Evolutionary conservation across 305 asterid species (phyloP), one percentile per base, ranked within the genome.

Genomic region (Plantago rigida): DNA sequence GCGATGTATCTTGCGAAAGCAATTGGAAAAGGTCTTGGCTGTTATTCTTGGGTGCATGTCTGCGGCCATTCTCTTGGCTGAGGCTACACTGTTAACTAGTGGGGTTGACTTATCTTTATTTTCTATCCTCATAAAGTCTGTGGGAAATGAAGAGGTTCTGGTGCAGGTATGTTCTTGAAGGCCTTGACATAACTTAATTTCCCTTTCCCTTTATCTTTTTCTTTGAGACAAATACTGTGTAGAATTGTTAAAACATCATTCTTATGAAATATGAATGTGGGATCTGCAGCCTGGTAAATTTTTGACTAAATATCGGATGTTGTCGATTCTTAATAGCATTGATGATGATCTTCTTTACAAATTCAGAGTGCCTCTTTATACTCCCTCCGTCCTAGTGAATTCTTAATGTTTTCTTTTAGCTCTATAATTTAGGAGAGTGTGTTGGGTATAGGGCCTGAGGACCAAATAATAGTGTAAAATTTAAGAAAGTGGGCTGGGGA

Each of bases 71-170:
- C 88, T 92, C 66, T 74, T 92, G 60, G 99, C 97, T 8, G 99
- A 92, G 82, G 96, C 97, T 63, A 92, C 97, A 64, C 75, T 92
- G 83, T 83, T 92, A 70, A 84, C 92, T 54, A 83, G 94, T 56
- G 91, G 98, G 64, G 99, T 92, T 71, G 99, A 92, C 77, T 89
- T 89, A 67, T 92, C 99, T 62, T 75, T 89, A 50, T 87, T 92
- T 74, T 92, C 99, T 36, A 62, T 92, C 76, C 89, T 92, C 61
- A 79, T 92, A 56, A 92, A 92, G 71, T 82, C 97, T 62, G 97
- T 80, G 45, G 94, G 95, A 74, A 74, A 69, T 63, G 84, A 87
- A 68, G 99, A 89, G 82, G 91, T 85, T 78, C 77, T 89, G 68
- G 96, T 89, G 76, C 99, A 92, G 99, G 99, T 92, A 78, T 39